Base-by-base conservation (phyloP, 768 basidiomycete genomes). In the Coprinellus aureogranulatus region DNA sequence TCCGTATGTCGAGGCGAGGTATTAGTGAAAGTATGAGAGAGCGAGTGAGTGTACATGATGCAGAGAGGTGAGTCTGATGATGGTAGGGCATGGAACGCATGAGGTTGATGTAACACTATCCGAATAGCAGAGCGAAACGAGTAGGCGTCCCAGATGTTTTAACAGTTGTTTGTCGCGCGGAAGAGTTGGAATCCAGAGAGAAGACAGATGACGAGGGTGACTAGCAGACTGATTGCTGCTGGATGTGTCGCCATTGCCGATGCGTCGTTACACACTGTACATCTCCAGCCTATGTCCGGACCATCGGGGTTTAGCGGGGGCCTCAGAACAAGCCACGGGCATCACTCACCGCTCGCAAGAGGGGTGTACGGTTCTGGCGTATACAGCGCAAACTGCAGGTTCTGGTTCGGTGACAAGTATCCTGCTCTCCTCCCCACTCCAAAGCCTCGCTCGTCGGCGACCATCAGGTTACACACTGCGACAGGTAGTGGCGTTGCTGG, bases 301-400 rank as follows among this genome's bases (percentile, higher is more conserved):
- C 41, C 8, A 44, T 22, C 1, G 20, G 40, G 40, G 3, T 37
- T 46, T 12, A 39, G 37, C 44, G 23, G n/a, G 22, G 2, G 10
- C 23, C 18, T 12, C 28, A 51, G 23, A 44, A 26, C 2, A 45
- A 31, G 39, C 22, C 2, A 28, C 54, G 25, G 18, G 25, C 2
- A 30, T 16, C 1, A 63, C 72, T 57, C 45, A 73, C 72, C 70
- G 47, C 60, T 62, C 20, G 79, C 68, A 8, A 92, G 66, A 4
- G 85, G 78, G 0, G 87, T 90, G 68, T 93, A 92, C 14, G 78
- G 22, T 63, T 83, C 81, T 0, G 93, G 92, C 0, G 85, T 85
- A 66, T 95, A 97, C 65, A 97, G 72, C 42, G 92, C 92, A 76
- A 97, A 96, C 65, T 83, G 76, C 47, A 92, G 74, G 0, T 79